Base-by-base conservation (phyloP, 2,329 filamentous ascomycete species). In the Trematosphaeria pertusa region DNA sequence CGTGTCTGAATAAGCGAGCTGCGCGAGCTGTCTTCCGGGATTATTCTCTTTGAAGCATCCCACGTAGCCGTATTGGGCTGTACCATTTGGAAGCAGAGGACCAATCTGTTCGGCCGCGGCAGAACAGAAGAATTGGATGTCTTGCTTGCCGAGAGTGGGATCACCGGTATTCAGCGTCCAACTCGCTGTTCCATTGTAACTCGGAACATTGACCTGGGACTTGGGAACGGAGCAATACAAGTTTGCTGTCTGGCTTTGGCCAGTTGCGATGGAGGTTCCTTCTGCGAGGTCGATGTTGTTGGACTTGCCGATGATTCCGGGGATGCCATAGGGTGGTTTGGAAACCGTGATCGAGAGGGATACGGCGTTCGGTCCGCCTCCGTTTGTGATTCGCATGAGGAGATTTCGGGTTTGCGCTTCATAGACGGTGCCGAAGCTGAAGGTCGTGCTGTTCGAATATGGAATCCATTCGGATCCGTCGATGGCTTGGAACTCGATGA, bases 141-240 rank as follows among this genome's bases (percentile, higher is more conserved):
- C 67, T 38, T 81, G 78, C 67, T 84, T 84, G 20, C 75, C 78
- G 39, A 79, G 74, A 1, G 59, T 63, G 0, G 77, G 75, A 45
- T 84, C 82, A 40, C 82, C 80, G 35, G 78, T 79, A 61, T 84
- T 85, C 58, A 85, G 74, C 0, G 78, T 82, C 82, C 82, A 85
- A 2, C 69, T 59, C 0, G 81, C 79, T 0, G 64, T 70, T 2
- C 78, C 78, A 3, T 68, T 70, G 50, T 79, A 82, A 0, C 77
- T 62, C n/a, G 80, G 73, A 1, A 75, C 65, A 53, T 86, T 84
- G 73, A 81, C 81, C 51, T 84, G 81, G 0, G 74, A 72, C 60
- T 83, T 82, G 7, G 81, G 81, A 0, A 79, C 80, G 1, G 79
- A 74, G 55, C 83, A 85, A 48, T 78, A 80, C 6, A 86, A 63